Conservation (phyloP, 768 basidiomycete genomes). For the Boletus subparvulus region DNA sequence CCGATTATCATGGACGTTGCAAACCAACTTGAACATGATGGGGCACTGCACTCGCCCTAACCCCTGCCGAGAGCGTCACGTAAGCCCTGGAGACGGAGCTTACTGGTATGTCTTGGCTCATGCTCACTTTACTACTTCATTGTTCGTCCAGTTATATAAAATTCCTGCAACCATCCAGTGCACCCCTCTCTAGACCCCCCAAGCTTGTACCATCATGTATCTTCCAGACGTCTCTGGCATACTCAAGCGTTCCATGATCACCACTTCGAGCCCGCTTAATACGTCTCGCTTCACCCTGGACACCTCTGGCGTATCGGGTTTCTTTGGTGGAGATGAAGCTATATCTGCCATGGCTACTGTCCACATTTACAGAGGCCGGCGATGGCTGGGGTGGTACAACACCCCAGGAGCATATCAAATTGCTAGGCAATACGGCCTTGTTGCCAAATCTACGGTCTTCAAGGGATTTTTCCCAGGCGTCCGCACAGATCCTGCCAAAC, state of each 20-base stretch:
- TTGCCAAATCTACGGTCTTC: conserved; percentile 20
- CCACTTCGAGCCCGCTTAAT: background rate
- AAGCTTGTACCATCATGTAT: background rate
- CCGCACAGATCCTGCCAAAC: conserved; percentile 12
- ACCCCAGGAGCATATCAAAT: conserved; percentile 32
- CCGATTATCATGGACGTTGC: too few relatives aligned
- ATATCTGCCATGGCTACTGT: conserved; percentile 32
- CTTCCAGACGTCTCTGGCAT: background rate
- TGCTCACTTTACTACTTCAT: background rate
- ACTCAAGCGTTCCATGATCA: conserved; percentile 1
- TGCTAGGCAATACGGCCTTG: conserved; percentile 24
- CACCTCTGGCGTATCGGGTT: conserved; percentile 27
- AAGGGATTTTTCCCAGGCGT: conserved; percentile 8
- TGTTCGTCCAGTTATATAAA: background rate
- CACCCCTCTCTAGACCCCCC: background rate
- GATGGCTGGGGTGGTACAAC: conserved; percentile 36
- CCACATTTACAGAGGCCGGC: conserved; percentile 24
- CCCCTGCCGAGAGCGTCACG: too few relatives aligned
- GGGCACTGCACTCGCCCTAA: too few relatives aligned
- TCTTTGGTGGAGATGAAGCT: conserved; percentile 35
- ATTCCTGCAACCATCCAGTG: background rate
- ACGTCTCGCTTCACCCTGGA: conserved; percentile 16
- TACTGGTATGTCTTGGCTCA: background rate
- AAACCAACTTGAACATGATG: too few relatives aligned
- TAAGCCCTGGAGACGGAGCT: background rate